Conservation (phyloP, 345 rosid species). For the Adansonia digitata region DNA sequence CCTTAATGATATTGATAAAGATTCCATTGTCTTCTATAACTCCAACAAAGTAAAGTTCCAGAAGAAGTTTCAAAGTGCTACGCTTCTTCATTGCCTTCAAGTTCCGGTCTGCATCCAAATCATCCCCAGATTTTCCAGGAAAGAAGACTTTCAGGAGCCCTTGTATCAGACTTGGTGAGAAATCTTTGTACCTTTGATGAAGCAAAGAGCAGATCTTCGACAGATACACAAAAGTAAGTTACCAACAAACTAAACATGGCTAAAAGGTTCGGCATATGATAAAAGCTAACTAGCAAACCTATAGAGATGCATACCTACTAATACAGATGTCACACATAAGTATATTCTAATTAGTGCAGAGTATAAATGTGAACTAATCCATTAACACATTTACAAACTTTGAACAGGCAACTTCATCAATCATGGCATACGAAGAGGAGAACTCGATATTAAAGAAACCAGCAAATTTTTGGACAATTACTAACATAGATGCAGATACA, state of each 20-base stretch:
- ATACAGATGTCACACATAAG: neutral
- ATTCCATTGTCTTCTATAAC: slow-evolving; percentile 75
- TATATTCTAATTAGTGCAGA: neutral
- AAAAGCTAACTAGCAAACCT: slow-evolving; percentile 1
- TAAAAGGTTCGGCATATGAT: neutral
- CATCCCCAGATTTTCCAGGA: slow-evolving; percentile 92
- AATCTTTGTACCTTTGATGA: slow-evolving; percentile 95
- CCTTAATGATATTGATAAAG: slow-evolving; percentile 78
- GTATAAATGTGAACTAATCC: neutral
- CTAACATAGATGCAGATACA: slow-evolving; percentile 5
- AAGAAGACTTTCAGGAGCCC: slow-evolving; percentile 84
- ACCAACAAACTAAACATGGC: neutral
- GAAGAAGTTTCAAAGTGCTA: slow-evolving; percentile 81
- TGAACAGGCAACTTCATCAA: neutral
- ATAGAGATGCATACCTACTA: neutral
- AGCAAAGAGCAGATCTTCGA: slow-evolving; percentile 89
- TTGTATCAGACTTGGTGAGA: slow-evolving; percentile 79
- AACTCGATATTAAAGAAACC: neutral
- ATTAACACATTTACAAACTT: neutral
- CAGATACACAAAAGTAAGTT: slow-evolving; percentile 25
- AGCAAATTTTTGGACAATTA: neutral
- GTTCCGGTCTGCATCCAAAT: slow-evolving; percentile 76
- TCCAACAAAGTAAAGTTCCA: slow-evolving; percentile 95
- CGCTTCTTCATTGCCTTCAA: slow-evolving; percentile 93
- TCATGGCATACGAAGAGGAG: neutral